Conservation (phyloP, 2,329 filamentous ascomycete species). For the Ceratocystis papillata region DNA sequence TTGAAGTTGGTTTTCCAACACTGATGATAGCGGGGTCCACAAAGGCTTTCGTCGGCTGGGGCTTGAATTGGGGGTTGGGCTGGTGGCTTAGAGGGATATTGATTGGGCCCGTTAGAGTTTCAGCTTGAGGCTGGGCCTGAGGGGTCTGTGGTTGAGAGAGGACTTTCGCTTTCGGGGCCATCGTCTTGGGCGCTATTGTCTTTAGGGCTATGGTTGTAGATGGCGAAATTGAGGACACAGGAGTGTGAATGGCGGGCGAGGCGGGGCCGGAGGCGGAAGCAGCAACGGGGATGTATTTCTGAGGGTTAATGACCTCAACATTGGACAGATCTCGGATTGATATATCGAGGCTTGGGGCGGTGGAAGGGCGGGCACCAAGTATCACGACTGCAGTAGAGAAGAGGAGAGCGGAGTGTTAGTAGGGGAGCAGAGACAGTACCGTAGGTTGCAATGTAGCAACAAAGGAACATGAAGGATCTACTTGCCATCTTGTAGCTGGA, state of each 20-base stretch:
- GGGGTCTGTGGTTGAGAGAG: constrained; percentile 1
- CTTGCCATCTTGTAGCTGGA: constrained; percentile 63
- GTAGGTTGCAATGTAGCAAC: too few species aligned
- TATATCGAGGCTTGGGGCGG: constrained; percentile 26
- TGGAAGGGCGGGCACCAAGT: constrained; percentile 13
- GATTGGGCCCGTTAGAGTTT: not conserved
- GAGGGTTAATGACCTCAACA: constrained; percentile 30
- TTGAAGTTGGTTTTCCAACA: constrained; percentile 34
- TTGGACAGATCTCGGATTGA: constrained; percentile 39
- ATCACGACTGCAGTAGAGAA: constrained; percentile 2
- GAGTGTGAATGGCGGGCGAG: constrained; percentile 15
- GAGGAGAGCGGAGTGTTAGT: not conserved
- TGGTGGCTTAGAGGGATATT: not conserved
- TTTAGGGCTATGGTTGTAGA: constrained; percentile 25
- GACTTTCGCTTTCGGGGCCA: not conserved
- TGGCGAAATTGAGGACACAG: constrained; percentile 30
- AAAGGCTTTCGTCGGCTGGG: constrained; percentile 36
- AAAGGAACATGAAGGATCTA: constrained; percentile 16
- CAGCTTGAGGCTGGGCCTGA: not conserved
- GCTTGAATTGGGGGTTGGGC: not conserved
- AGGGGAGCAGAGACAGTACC: too few species aligned
- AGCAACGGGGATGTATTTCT: constrained; percentile 27
- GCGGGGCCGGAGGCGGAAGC: constrained; percentile 27
- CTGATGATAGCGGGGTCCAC: constrained; percentile 78
- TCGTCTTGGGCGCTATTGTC: not conserved